Evolutionary conservation across 2,329 filamentous ascomycete genomes (phyloP).

Genomic region (Coniochaeta sp.): DNA sequence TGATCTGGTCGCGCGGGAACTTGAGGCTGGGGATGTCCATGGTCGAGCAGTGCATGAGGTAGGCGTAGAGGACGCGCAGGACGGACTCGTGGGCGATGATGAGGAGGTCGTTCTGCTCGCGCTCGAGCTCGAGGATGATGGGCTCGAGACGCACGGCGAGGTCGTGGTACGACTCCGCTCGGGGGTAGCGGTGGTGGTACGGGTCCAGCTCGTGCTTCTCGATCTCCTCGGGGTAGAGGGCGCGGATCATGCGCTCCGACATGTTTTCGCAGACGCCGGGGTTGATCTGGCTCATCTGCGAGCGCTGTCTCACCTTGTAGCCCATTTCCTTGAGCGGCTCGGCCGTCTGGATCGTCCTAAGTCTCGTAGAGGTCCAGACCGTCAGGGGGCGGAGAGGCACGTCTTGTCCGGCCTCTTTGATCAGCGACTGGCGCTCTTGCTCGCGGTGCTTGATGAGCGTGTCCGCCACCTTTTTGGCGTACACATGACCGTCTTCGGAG

Average conservation of each 20-base stretch:
- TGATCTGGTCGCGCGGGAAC: conserved; percentile 94
- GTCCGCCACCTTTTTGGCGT: conserved; percentile 80
- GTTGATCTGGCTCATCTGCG: conserved; percentile 96
- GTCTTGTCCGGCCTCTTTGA: conserved; percentile 60
- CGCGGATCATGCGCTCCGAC: conserved; percentile 72
- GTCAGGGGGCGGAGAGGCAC: conserved; percentile 71
- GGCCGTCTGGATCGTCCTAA: conserved; percentile 84
- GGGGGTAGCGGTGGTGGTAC: conserved; percentile 92
- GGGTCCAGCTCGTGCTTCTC: conserved; percentile 89
- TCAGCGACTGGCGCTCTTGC: conserved; percentile 64
- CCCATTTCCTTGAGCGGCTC: conserved; percentile 72
- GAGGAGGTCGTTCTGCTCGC: conserved; percentile 93
- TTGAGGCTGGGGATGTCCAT: conserved; percentile 87
- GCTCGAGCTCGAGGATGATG: conserved; percentile 93
- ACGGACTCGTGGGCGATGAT: conserved; percentile 98
- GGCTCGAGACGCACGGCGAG: conserved; percentile 96
- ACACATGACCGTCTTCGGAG: conserved; percentile 71
- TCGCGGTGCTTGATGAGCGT: conserved; percentile 77
- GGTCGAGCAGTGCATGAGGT: conserved; percentile 97
- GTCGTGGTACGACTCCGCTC: conserved; percentile 98
- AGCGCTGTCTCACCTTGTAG: conserved; percentile 82
- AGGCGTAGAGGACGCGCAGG: conserved; percentile 92
- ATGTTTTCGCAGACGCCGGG: conserved; percentile 94
- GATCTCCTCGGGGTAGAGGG: conserved; percentile 83
- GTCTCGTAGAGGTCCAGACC: conserved; percentile 91